These are phyloP conservation scores for Sporisorium sorghi DNA, from an alignment of 1,284 basidiomycete genomes.

Conservation along the genomic window DNA sequence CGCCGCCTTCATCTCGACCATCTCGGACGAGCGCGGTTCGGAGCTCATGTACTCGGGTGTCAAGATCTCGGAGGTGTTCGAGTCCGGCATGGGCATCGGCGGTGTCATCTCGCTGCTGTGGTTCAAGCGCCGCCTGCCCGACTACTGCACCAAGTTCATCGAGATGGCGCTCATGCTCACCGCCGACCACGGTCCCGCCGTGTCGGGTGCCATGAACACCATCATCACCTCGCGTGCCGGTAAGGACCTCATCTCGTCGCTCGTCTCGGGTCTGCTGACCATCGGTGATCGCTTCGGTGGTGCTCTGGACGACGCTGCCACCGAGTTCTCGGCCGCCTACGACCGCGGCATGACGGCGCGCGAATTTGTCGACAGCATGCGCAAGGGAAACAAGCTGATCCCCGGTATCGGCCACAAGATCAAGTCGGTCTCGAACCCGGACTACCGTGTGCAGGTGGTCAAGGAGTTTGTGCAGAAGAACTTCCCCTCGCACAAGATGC, in stretches of 20 bases:
- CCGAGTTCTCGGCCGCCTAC: conserved; percentile 85
- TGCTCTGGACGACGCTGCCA: conserved; percentile 96
- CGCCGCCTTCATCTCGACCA: conserved; percentile 98
- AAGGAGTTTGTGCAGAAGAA: conserved; percentile 96
- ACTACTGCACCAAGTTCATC: conserved; percentile 75
- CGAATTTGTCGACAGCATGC: conserved; percentile 95
- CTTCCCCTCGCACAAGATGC: conserved; percentile 81
- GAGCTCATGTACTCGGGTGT: conserved; percentile 98
- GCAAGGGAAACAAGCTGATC: conserved; percentile 96
- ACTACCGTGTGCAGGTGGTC: conserved; percentile 89
- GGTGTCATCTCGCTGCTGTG: conserved; percentile 96
- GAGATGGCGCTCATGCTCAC: conserved; percentile 99
- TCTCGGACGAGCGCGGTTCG: conserved; percentile 98
- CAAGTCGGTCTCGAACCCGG: conserved; percentile 77
- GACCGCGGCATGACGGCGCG: conserved; percentile 92
- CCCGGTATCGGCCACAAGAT: conserved; percentile 99
- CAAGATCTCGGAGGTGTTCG: conserved; percentile 94
- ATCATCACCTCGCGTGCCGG: conserved; percentile 98
- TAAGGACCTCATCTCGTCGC: conserved; percentile 96
- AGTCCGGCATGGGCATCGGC: conserved; percentile 78
- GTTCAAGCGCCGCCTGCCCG: conserved; percentile 87
- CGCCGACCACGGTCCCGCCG: conserved; percentile 84
- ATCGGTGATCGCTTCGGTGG: conserved; percentile 99
- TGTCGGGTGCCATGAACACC: conserved; percentile 95
- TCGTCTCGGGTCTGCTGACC: conserved; percentile 94